phyloP scores from a whole-genome alignment of 2,329 filamentous ascomycete species.

The Cryphonectria japonica region DNA sequence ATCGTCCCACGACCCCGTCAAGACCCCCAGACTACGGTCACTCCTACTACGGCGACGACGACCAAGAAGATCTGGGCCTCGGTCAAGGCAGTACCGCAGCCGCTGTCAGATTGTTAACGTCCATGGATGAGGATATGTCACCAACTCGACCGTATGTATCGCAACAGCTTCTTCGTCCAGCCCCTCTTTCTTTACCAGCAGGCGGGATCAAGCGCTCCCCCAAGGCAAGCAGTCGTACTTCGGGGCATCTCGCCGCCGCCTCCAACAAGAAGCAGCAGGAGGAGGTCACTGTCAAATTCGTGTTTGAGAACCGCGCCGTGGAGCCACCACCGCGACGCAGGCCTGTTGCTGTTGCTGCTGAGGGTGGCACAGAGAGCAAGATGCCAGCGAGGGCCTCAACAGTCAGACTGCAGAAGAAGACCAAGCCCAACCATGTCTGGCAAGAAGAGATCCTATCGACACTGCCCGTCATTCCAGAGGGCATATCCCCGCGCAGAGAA shows the following conservation, averaged over 20 bases:
- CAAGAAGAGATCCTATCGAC: constrained; percentile 42
- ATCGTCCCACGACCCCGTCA: constrained; percentile 53
- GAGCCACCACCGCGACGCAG: constrained; percentile 19
- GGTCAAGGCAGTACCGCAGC: constrained; percentile 51
- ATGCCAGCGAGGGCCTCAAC: constrained; percentile 37
- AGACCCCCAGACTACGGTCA: constrained; percentile 62
- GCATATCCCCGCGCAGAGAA: constrained; percentile 50
- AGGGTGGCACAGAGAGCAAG: constrained; percentile 12
- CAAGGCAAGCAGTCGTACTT: constrained; percentile 37
- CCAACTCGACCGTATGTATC: constrained; percentile 59
- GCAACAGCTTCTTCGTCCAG: constrained; percentile 34
- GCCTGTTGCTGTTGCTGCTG: constrained; percentile 27
- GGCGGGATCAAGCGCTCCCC: constrained; percentile 34
- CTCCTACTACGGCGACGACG: constrained; percentile 57
- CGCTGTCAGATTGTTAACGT: constrained; percentile 64
- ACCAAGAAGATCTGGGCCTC: constrained; percentile 52
- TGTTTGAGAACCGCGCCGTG: constrained; percentile 22
- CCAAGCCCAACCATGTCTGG: constrained; percentile 36
- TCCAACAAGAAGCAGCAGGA: constrained; percentile 46
- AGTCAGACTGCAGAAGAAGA: constrained; percentile 58
- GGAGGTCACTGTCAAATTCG: constrained; percentile 29
- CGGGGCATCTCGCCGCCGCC: constrained; percentile 41
- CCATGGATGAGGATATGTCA: constrained; percentile 58
- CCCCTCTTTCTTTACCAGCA: constrained; percentile 34
- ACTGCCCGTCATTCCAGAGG: constrained; percentile 57